Base-by-base conservation (phyloP, 2,329 filamentous ascomycete genomes). In the Colletotrichum tabaci region DNA sequence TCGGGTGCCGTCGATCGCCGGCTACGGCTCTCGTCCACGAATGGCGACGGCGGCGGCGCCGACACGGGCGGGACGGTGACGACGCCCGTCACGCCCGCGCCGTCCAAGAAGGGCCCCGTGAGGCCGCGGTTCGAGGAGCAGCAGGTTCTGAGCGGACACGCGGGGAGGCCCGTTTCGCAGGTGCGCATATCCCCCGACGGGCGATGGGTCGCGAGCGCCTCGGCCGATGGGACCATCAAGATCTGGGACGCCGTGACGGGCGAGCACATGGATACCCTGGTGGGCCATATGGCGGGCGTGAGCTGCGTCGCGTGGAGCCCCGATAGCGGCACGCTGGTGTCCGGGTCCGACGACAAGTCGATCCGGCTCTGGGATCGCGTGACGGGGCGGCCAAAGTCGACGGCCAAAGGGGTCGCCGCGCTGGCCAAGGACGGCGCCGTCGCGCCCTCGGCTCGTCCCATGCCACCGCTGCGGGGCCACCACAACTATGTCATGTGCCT, bases 401-500 rank as follows among this genome's bases (percentile, higher is more conserved):
- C 82, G n/a, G 83, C 84, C 21, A 84, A 77, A 72, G 76, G 75
- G 53, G 75, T 75, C 16, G 74, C 74, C 35, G 73, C 61, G 38
- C 38, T 68, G 68, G 74, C 69, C 55, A 72, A 73, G 56, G 71
- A 73, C 49, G 72, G 72, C 18, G 73, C 58, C 65, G 42, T 16
- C 62, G 42, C 30, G 40, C 38, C 66, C 8, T 65, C 61, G 15
- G 70, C 16, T 64, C 63, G 73, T 4, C 85, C 86, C 38, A 84
- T 85, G 76, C 84, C 85, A 2, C 88, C 90, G 6, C 86, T 98
- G 75, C 87, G 93, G 30, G 96, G 96, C 2, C 96, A 99, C 78
- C 95, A 98, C 81, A 98, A 97, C 82, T 98, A 98, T 82, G 92
- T 99, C 42, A 98, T 97, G 82, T 94, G 93, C 61, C 86, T 99